These are phyloP conservation scores for Scheffersomyces lignicola DNA, from an alignment of 1,139 yeast species.

Conservation along the genomic window DNA sequence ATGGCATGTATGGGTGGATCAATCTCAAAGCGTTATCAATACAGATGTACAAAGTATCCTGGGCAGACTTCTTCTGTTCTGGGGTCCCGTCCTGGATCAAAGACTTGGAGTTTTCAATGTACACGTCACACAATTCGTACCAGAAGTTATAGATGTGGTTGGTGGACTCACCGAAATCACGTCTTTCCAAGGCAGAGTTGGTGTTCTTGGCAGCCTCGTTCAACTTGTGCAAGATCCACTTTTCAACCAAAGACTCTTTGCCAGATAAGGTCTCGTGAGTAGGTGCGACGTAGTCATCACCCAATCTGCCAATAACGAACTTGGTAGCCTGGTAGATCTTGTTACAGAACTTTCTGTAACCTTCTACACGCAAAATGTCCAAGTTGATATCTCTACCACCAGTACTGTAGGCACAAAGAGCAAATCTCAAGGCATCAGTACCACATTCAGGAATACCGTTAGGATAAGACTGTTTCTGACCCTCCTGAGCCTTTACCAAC, in stretches of 20 bases:
- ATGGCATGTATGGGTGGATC: constrained; percentile 99
- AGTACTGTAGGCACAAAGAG: constrained; percentile 96
- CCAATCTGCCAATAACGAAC: constrained; percentile 91
- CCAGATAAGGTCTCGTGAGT: constrained; percentile 64
- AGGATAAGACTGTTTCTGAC: constrained; percentile 90
- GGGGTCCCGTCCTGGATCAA: constrained; percentile 89
- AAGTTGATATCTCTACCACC: constrained; percentile 98
- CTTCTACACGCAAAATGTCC: constrained; percentile 95
- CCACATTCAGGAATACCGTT: constrained; percentile 99
- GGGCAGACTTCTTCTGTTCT: constrained; percentile 83
- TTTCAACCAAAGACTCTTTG: constrained; percentile 87
- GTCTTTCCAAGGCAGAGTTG: constrained; percentile 67
- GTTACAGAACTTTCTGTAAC: constrained; percentile 99
- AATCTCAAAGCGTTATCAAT: constrained; percentile 87
- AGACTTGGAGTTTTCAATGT: constrained; percentile 94
- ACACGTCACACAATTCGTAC: constrained; percentile 96
- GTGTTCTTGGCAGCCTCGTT: constrained; percentile 67
- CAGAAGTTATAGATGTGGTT: constrained; percentile 88
- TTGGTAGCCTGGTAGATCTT: constrained; percentile 98
- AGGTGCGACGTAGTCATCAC: constrained; percentile 83
- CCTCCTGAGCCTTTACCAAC: constrained; percentile 80
- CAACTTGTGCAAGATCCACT: constrained; percentile 92
- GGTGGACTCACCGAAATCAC: constrained; percentile 90
- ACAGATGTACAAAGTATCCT: constrained; percentile 90
- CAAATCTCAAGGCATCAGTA: constrained; percentile 97